Percentiles rank a stretch among this genome's conserved stretches.
Evolutionary conservation across 2,329 filamentous ascomycete genomes (phyloP).

Genomic region (Scedosporium boydii): DNA sequence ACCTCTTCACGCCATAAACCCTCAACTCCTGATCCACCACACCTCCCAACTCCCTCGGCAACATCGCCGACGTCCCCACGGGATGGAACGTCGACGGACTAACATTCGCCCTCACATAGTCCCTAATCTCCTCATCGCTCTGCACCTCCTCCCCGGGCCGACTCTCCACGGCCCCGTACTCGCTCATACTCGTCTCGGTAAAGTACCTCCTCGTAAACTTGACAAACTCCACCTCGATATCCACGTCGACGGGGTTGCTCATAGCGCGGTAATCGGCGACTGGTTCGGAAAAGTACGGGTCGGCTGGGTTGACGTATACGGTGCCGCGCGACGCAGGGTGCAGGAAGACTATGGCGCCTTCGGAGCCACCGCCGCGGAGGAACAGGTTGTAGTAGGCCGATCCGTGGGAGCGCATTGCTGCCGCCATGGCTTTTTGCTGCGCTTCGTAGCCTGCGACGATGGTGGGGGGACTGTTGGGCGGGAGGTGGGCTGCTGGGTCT

Average conservation of each 20-base stretch:
- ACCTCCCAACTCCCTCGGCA: constrained; percentile 18
- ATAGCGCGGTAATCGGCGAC: constrained; percentile 17
- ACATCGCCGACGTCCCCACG: constrained; percentile 17
- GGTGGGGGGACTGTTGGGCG: constrained; percentile 9
- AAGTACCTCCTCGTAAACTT: constrained; percentile 16
- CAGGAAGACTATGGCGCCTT: constrained; percentile 1
- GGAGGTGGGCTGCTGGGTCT: constrained; percentile 12
- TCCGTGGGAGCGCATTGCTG: neutral
- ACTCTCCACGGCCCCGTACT: constrained; percentile 13
- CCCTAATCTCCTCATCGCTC: constrained; percentile 12
- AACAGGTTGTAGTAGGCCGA: constrained; percentile 17
- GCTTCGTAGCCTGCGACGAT: constrained; percentile 25
- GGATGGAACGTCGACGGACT: constrained; percentile 12
- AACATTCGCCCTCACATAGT: constrained; percentile 10
- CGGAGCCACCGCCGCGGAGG: constrained; percentile 17
- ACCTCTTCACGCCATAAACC: constrained; percentile 29
- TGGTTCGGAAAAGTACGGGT: constrained; percentile 13
- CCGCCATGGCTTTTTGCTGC: constrained; percentile 3
- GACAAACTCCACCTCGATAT: constrained; percentile 15
- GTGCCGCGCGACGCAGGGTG: constrained; percentile 15
- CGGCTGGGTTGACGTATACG: constrained; percentile 13
- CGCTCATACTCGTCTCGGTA: constrained; percentile 11
- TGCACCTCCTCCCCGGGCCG: constrained; percentile 12
- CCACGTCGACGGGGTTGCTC: constrained; percentile 15
- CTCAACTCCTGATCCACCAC: constrained; percentile 21